Percentiles rank a stretch among this genome's conserved stretches.
phyloP scores from a whole-genome alignment of 2,329 filamentous ascomycete genomes.

The Aspergillus fijiensis region DNA sequence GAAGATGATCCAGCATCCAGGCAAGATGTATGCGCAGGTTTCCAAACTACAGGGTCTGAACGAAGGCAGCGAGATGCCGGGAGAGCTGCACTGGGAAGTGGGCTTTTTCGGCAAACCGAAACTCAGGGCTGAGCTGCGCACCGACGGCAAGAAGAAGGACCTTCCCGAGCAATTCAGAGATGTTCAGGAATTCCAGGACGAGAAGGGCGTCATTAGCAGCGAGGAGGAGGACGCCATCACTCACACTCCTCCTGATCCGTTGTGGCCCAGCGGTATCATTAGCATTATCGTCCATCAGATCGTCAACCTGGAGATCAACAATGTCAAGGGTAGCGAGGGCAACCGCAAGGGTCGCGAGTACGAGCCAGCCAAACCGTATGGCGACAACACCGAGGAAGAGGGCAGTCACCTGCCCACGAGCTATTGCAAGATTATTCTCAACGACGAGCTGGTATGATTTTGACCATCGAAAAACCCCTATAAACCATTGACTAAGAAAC shows the following conservation, averaged over 20 bases:
- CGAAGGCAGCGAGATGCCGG: conserved; percentile 83
- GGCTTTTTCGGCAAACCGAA: conserved; percentile 91
- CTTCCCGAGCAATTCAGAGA: conserved; percentile 73
- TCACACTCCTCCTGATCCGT: conserved; percentile 89
- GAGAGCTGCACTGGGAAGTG: conserved; percentile 92
- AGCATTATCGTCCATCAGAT: conserved; percentile 90
- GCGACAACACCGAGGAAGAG: conserved; percentile 83
- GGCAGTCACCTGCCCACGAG: conserved; percentile 77
- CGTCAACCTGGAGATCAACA: conserved; percentile 87
- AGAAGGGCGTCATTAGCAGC: conserved; percentile 75
- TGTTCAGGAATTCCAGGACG: conserved; percentile 76
- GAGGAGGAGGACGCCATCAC: conserved; percentile 79
- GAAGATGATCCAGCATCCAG: conserved; percentile 90
- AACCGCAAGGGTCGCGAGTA: conserved; percentile 83
- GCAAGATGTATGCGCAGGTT: conserved; percentile 86
- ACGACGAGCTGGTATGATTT: conserved; percentile 69
- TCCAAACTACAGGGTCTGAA: conserved; percentile 82
- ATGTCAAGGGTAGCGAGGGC: conserved; percentile 80
- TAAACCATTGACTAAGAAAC: neutral
- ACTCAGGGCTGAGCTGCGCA: conserved; percentile 79
- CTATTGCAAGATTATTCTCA: conserved; percentile 89
- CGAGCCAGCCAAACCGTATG: conserved; percentile 80
- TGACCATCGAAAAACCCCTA: no score
- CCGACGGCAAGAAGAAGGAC: conserved; percentile 78
- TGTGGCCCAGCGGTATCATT: conserved; percentile 90